These are phyloP conservation scores for Crithidia thermophila DNA, from an alignment of 208 protist species.

Conservation along the genomic window DNA sequence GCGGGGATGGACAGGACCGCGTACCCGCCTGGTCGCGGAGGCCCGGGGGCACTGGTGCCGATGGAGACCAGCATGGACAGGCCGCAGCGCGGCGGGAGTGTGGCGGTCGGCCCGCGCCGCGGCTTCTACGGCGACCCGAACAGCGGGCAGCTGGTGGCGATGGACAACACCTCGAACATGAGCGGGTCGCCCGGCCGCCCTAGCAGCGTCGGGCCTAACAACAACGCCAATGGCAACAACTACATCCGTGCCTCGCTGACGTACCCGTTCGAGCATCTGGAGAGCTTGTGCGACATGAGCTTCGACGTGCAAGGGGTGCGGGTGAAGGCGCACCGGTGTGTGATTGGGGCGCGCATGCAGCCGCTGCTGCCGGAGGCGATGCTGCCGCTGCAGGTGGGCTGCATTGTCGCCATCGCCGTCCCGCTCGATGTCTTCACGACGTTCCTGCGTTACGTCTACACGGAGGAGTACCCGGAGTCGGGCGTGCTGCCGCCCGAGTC, in stretches of 20 bases:
- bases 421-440: constrained; percentile 80
- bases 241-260: constrained; percentile 52
- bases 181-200: constrained; percentile 3
- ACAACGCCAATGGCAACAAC: constrained; percentile 7
- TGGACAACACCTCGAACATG: constrained; percentile 22
- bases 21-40: constrained; percentile 18
- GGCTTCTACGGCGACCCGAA: constrained; percentile 28
- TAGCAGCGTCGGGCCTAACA: neutral
- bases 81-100: constrained; percentile 18
- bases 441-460: constrained; percentile 89
- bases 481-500: constrained; percentile 73
- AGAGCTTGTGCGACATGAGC: constrained; percentile 82
- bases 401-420: constrained; percentile 80
- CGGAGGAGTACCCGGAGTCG: constrained; percentile 82
- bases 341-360: constrained; percentile 84
- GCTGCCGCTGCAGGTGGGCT: constrained; percentile 78
- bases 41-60: constrained; percentile 27
- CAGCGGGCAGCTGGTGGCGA: constrained; percentile 22
- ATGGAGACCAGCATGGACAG: constrained; percentile 36
- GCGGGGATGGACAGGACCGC: constrained; percentile 11
- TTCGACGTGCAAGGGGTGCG: constrained; percentile 87
- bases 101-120: constrained; percentile 7
- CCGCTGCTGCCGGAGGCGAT: constrained; percentile 76
- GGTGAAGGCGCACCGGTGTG: constrained; percentile 86
- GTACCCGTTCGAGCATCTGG: constrained; percentile 87